Evolutionary conservation across 768 basidiomycete genomes (phyloP).

Genomic region (Hygrocybe coccinea): DNA sequence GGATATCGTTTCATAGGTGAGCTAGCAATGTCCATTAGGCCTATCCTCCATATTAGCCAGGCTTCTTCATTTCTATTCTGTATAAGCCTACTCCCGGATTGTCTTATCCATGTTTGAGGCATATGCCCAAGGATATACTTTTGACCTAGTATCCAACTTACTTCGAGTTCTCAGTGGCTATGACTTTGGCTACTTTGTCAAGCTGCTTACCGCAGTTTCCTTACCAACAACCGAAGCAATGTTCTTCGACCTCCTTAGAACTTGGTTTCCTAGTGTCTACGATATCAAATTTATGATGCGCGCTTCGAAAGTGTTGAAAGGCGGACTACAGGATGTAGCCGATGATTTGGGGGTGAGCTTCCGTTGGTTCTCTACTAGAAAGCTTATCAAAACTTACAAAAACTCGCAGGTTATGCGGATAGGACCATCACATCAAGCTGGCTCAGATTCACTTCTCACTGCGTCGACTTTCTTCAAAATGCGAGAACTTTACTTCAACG

Average conservation of each 20-base stretch:
- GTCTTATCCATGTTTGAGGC: too few species aligned
- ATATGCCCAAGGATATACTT: too few species aligned
- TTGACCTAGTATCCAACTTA: too few species aligned
- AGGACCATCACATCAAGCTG: constrained; percentile 82
- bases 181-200: constrained; percentile 98
- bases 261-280: constrained; percentile 95
- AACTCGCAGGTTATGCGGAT: constrained; percentile 6
- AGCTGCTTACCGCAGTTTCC: constrained; percentile 80
- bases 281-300: constrained; percentile 98
- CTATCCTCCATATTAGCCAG: background rate
- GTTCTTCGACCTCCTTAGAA: constrained; percentile 81
- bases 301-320: constrained; percentile 78
- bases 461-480: constrained; percentile 95
- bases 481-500: constrained; percentile 86
- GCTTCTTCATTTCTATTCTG: background rate
- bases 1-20: constrained; percentile 98
- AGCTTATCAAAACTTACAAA: background rate
- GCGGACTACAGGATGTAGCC: constrained; percentile 89
- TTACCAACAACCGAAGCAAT: constrained; percentile 83
- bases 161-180: constrained; percentile 68
- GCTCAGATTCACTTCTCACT: constrained; percentile 94
- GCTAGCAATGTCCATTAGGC: constrained; percentile 22
- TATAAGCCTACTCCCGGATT: too few species aligned
- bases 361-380: background rate
- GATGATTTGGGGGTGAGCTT: constrained; percentile 85